Evolutionary conservation across 306 rosid genomes (phyloP), one percentile per base, ranked within the genome.

Genomic region (Mimosa bimucronata): DNA sequence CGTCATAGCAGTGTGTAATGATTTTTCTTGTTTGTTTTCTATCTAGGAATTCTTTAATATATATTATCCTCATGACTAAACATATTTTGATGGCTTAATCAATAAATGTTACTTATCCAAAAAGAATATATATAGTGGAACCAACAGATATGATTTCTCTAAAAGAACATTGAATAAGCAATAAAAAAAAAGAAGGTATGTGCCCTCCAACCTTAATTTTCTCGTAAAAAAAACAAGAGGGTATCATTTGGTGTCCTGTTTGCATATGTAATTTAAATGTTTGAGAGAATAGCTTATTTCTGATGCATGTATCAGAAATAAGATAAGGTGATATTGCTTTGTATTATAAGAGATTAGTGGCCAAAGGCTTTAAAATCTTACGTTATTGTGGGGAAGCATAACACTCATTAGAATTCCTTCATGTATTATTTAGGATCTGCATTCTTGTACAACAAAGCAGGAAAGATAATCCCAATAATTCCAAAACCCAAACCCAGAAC

Each of bases 321-420:
- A 53, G 13, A 13, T 31, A 31, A 34, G n/a, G 10, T 52, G 25
- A 9, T 31, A 9, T 31, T 13, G 21, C 30, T 25, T 34, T 12
- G 53, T 34, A 73, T 53, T 52, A 30, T 52, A 30, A 30, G 30
- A 26, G 37, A 37, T 73, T 37, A 21, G 41, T 3, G 5, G 31
- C 16, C 21, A 34, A 55, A 14, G 78, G 52, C 14, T 37, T 46
- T 37, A 37, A 55, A 57, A 23, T 23, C 78, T 31, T 34, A 16
- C 14, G 77, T 73, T 9, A 11, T 73, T 21, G 66, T 52, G 48
- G 77, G 77, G 77, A n/a, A n/a, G n/a, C n/a, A n/a, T n/a, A n/a
- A n/a, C n/a, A n/a, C n/a, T n/a, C n/a, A n/a, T n/a, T n/a, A n/a
- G n/a, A n/a, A n/a, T n/a, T n/a, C n/a, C n/a, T n/a, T n/a, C n/a